Evolutionary conservation across 1,284 basidiomycete species (phyloP).

Genomic region (Puccinia coronata): DNA sequence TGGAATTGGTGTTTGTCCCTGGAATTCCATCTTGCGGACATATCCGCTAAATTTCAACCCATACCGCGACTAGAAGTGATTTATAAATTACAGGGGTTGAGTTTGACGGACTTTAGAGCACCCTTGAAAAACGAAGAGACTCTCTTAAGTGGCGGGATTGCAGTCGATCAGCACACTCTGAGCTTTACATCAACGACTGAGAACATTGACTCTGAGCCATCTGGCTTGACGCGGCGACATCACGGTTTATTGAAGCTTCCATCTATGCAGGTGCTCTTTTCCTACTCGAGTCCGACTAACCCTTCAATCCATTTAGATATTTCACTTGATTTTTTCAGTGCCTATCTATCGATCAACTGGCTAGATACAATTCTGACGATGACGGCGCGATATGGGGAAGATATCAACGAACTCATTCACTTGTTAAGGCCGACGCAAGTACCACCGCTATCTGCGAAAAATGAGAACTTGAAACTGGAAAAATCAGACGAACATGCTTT

Average conservation of each 20-base stretch:
- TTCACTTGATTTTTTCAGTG: conserved; percentile 28
- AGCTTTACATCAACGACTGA: conserved; percentile 42
- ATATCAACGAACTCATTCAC: conserved; percentile 38
- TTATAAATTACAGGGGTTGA: conserved; percentile 32
- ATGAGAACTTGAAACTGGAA: neutral
- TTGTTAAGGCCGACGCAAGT: neutral
- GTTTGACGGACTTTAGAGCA: conserved; percentile 6
- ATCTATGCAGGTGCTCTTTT: conserved; percentile 20
- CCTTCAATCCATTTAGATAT: conserved; percentile 27
- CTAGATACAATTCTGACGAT: conserved; percentile 36
- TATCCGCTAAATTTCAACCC: conserved; percentile 32
- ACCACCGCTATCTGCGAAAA: neutral
- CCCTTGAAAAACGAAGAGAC: conserved; percentile 4
- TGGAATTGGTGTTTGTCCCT: conserved; percentile 17
- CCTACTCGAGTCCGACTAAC: neutral
- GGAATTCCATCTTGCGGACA: conserved; percentile 15
- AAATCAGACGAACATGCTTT: neutral
- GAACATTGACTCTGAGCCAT: neutral
- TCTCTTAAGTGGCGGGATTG: neutral
- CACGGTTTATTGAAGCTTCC: conserved; percentile 33
- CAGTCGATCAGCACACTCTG: conserved; percentile 34
- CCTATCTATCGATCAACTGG: conserved; percentile 36
- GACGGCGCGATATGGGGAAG: conserved; percentile 32
- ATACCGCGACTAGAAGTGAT: conserved; percentile 32
- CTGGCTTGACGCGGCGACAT: neutral